These are phyloP conservation scores for Colletotrichum lupini DNA, from an alignment of 2,329 filamentous ascomycete genomes.

Conservation along the genomic window DNA sequence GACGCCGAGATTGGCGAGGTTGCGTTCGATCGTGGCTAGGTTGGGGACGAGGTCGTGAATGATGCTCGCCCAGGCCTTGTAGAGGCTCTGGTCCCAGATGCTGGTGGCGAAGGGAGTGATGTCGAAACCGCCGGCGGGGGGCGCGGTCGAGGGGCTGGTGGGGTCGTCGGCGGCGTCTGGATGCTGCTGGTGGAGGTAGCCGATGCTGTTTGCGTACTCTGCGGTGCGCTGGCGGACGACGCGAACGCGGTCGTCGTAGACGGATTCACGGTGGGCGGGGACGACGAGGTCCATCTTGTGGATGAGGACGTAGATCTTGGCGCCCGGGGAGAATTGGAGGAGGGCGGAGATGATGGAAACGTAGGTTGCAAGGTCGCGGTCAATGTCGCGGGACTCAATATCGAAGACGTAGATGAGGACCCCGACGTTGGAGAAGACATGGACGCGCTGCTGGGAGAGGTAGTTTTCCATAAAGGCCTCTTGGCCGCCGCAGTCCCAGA, in stretches of 20 bases:
- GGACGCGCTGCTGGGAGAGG: conserved; percentile 91
- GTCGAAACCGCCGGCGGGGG: conserved; percentile 61
- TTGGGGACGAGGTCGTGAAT: conserved; percentile 99
- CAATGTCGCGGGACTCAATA: conserved; percentile 94
- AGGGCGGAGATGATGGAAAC: conserved; percentile 89
- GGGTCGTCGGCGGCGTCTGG: conserved; percentile 20
- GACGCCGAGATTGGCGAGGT: conserved; percentile 83
- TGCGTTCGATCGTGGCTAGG: conserved; percentile 85
- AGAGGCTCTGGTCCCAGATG: conserved; percentile 98
- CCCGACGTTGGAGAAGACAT: conserved; percentile 96
- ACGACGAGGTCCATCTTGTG: conserved; percentile 99
- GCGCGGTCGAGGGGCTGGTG: conserved; percentile 37
- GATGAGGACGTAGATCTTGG: conserved; percentile 92
- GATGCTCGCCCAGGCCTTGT: conserved; percentile 98
- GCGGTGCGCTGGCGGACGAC: conserved; percentile 80
- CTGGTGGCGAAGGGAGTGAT: conserved; percentile 93
- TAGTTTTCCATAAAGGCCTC: conserved; percentile 99
- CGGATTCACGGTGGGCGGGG: conserved; percentile 77
- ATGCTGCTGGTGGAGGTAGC: conserved; percentile 37
- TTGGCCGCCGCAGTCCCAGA: conserved; percentile 99
- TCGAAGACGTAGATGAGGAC: conserved; percentile 99
- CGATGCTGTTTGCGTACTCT: conserved; percentile 60
- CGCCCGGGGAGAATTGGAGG: conserved; percentile 81
- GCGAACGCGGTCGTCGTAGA: conserved; percentile 86
- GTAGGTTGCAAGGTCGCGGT: conserved; percentile 93